These are phyloP conservation scores for Dunaliella primolecta DNA, from an alignment of 139 green algal genomes.

Conservation along the genomic window DNA sequence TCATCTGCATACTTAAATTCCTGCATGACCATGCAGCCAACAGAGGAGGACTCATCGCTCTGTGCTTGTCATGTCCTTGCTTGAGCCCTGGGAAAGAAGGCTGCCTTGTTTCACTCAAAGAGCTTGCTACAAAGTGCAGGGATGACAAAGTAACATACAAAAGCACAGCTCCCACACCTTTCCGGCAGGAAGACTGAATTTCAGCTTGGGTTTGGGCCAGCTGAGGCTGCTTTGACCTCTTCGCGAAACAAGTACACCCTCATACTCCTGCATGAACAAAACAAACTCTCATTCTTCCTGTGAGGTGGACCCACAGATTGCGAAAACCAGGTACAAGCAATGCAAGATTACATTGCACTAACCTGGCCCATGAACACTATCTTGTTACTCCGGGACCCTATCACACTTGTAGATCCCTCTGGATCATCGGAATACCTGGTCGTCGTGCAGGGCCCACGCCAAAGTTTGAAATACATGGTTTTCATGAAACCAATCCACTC, in stretches of 20 bases:
- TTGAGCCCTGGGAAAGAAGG: background rate
- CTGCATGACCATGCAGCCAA: background rate
- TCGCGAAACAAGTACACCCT: slow-evolving; percentile 22
- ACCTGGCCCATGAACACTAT: background rate
- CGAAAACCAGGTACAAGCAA: background rate
- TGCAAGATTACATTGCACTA: background rate
- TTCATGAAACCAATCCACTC: too few relatives aligned
- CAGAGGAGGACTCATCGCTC: background rate
- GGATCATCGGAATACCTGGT: background rate
- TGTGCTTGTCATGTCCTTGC: background rate
- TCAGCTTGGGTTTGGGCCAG: slow-evolving; percentile 84
- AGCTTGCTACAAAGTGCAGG: background rate
- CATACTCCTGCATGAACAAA: slow-evolving; percentile 6
- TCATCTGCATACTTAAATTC: slow-evolving; percentile 1
- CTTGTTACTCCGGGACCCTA: background rate
- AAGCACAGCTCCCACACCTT: background rate
- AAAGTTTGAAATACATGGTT: too few relatives aligned
- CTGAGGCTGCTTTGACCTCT: slow-evolving; percentile 56
- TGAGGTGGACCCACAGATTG: too few relatives aligned
- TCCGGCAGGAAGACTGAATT: slow-evolving; percentile 42
- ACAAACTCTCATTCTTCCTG: background rate
- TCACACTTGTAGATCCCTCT: background rate
- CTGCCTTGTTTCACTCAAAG: background rate
- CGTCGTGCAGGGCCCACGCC: too few relatives aligned
- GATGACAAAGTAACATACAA: background rate